These are phyloP conservation scores for Colletotrichum noveboracense DNA, from an alignment of 2,329 filamentous ascomycete species.

Conservation along the genomic window DNA sequence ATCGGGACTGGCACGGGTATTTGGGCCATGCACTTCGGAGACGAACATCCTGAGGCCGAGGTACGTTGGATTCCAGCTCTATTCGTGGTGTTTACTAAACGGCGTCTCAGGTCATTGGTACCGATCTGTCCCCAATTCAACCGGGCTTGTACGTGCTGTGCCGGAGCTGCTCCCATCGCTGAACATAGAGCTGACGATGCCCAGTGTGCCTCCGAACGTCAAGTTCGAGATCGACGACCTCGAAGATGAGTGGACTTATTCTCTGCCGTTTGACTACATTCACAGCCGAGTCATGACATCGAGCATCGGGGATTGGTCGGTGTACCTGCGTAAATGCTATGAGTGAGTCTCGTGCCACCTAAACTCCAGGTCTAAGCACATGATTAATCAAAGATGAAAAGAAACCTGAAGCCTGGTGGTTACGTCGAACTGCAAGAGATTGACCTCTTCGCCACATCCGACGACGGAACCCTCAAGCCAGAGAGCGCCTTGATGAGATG, in stretches of 20 bases:
- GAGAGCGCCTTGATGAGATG: conserved; percentile 25
- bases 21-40: background rate
- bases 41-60: background rate
- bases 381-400: background rate
- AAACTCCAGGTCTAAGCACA: rapidly evolving
- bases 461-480: background rate
- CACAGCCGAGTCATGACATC: background rate
- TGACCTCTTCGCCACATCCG: background rate
- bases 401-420: background rate
- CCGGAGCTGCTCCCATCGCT: background rate
- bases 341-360: background rate
- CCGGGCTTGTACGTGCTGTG: background rate
- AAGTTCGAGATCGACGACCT: background rate
- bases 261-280: background rate
- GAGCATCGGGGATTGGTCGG: background rate
- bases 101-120: background rate
- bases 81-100: background rate
- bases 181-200: rapidly evolving
- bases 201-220: background rate
- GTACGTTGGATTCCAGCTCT: background rate
- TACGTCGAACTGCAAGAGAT: background rate
- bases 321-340: background rate
- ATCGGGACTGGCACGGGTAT: background rate
- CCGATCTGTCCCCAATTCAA: background rate
- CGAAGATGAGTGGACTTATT: background rate